Conservation (phyloP, 495 filamentous ascomycete species). For the Amniculicola lignicola region DNA sequence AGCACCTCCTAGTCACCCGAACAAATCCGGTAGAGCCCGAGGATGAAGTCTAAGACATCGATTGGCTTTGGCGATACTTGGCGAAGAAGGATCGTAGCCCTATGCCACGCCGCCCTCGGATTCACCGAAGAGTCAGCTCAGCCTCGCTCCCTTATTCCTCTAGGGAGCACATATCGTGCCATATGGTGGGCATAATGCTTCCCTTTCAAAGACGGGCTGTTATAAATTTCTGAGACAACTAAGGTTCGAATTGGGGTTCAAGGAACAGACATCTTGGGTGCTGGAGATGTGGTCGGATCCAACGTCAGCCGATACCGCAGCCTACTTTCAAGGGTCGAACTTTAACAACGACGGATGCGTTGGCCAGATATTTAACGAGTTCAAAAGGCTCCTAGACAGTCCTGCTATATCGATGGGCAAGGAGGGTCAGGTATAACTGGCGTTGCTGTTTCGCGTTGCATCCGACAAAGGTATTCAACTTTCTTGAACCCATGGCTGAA, state of each 20-base stretch:
- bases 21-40: slow-evolving; percentile 41
- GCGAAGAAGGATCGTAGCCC: slow-evolving; percentile 42
- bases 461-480: no score
- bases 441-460: no score
- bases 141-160: background rate
- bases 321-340: no score
- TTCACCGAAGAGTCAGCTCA: background rate
- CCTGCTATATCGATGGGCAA: no score
- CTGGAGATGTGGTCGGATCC: no score
- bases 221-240: background rate
- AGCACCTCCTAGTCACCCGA: slow-evolving; percentile 41
- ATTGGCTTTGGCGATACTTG: slow-evolving; percentile 45
- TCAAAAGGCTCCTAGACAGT: no score
- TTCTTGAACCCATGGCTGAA: no score
- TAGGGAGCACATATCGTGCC: slow-evolving; percentile 1
- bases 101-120: slow-evolving; percentile 43
- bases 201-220: slow-evolving; percentile 1
- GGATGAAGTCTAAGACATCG: slow-evolving; percentile 44
- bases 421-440: no score
- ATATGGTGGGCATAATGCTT: slow-evolving; percentile 12
- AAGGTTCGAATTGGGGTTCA: background rate
- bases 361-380: no score
- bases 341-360: no score
- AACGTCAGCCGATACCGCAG: no score
- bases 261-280: slow-evolving; percentile 4